Base-by-base conservation (phyloP, 345 rosid genomes). In the Salix koriyanagi region DNA sequence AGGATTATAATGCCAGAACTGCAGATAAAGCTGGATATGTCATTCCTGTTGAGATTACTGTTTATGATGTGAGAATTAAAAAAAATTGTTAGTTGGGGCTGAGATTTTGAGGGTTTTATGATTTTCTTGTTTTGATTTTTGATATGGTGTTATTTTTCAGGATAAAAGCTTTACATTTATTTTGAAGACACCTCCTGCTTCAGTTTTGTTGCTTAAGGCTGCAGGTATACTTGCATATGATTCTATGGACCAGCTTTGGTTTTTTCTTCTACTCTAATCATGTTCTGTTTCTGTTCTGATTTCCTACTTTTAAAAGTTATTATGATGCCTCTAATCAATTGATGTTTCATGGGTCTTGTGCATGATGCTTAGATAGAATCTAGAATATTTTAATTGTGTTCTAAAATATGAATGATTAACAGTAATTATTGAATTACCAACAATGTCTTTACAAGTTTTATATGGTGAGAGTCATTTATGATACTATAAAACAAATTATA, bases 161-260 rank as follows among this genome's bases (percentile, higher is more conserved):
- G 99, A 95, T 84, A 93, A 84, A 83, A 95, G 99, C 83, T 95
- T 93, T 85, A 93, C 99, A 52, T 95, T 95, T 80, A 85, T 95
- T 73, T 86, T 95, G 79, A 95, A 95, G 90, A 93, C 99, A 2
- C 99, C 98, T 0, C 99, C 99, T 70, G 98, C 99, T 77, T 95
- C 99, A 18, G 94, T 95, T 83, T 79, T 95, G 80, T 87, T 95
- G 65, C 92, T 95, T 65, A 95, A 95, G 86, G 98, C 99, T 65
- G 97, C 97, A 80, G 97, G 97, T 93, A 87, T 73, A 65, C 56
- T 72, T 83, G 67, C 50, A 2, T 67, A 18, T 12, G 19, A 28
- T 54, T 54, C 4, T 39, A n/a, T 61, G 32, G 73, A 71, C 68
- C 58, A 37, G 56, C 65, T 61, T 79, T 39, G 71, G 46, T 68